These are phyloP conservation scores for Phaeodactylum tricornutum DNA, from an alignment of 108 stramenopile genomes.

Conservation along the genomic window DNA sequence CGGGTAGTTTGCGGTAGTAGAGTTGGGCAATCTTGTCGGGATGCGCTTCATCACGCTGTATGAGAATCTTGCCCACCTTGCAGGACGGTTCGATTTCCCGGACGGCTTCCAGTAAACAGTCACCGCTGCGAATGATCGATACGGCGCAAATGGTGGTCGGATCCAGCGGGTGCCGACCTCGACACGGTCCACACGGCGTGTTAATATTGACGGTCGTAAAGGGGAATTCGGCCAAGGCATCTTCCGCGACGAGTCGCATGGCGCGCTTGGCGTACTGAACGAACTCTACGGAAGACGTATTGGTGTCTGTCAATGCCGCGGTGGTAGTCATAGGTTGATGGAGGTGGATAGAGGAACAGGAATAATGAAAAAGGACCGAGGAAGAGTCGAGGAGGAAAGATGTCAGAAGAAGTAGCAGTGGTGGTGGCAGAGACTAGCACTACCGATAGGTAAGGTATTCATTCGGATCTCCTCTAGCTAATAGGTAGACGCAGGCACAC, in stretches of 20 bases:
- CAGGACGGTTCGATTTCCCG: slow-evolving; percentile 65
- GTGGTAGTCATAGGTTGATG: slow-evolving; percentile 7
- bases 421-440: not conserved
- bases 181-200: slow-evolving; percentile 68
- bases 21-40: slow-evolving; percentile 74
- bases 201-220: slow-evolving; percentile 21
- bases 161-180: slow-evolving; percentile 30
- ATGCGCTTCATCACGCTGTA: slow-evolving; percentile 91
- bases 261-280: slow-evolving; percentile 53
- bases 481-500: not conserved
- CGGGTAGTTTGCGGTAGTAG: slow-evolving; percentile 90
- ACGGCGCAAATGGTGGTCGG: slow-evolving; percentile 48
- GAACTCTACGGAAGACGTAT: slow-evolving; percentile 45
- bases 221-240: slow-evolving; percentile 70
- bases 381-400: not conserved
- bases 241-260: slow-evolving; percentile 85
- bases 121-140: slow-evolving; percentile 91
- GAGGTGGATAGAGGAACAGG: not conserved
- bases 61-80: slow-evolving; percentile 89
- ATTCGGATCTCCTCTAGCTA: not conserved
- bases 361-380: not conserved
- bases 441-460: not conserved
- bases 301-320: too few species aligned
- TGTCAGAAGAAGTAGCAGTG: not conserved
- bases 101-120: slow-evolving; percentile 80